Evolutionary conservation across 2,329 filamentous ascomycete genomes (phyloP).

Genomic region (Dactylonectria estremocensis): DNA sequence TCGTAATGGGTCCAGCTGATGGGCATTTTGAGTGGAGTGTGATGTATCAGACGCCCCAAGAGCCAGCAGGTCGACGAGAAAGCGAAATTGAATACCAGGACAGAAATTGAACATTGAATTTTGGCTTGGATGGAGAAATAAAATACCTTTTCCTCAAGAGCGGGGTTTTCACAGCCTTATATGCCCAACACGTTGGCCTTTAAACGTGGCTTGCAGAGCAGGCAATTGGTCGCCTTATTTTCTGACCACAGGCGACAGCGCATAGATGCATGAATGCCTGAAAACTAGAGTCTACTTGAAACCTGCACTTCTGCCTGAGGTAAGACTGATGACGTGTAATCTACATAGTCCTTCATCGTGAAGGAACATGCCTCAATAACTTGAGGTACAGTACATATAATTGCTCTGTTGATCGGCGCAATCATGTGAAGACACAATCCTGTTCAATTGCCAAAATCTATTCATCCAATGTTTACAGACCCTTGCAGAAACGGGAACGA

Average conservation of each 20-base stretch:
- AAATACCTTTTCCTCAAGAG: background rate
- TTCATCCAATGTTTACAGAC: background rate
- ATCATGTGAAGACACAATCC: too few species aligned
- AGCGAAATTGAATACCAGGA: too few species aligned
- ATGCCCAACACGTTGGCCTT: too few species aligned
- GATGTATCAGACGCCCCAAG: too few species aligned
- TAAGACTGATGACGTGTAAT: background rate
- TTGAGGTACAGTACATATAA: too few species aligned
- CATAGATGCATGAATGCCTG: background rate
- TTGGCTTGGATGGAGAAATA: background rate
- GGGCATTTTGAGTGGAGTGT: background rate
- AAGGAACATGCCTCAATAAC: too few species aligned
- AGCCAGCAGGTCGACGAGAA: too few species aligned
- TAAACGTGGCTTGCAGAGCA: background rate
- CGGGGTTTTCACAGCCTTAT: background rate
- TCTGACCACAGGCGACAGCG: background rate
- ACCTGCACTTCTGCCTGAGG: background rate
- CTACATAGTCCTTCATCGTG: too few species aligned
- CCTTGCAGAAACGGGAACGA: background rate
- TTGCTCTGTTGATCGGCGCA: too few species aligned
- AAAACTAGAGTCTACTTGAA: background rate
- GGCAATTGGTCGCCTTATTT: constrained; percentile 3
- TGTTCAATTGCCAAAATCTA: background rate
- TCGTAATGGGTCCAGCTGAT: constrained; percentile 1
- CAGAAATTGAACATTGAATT: too few species aligned